Base-by-base conservation (phyloP, 2,329 filamentous ascomycete genomes). In the Raffaelea ambrosiae region DNA sequence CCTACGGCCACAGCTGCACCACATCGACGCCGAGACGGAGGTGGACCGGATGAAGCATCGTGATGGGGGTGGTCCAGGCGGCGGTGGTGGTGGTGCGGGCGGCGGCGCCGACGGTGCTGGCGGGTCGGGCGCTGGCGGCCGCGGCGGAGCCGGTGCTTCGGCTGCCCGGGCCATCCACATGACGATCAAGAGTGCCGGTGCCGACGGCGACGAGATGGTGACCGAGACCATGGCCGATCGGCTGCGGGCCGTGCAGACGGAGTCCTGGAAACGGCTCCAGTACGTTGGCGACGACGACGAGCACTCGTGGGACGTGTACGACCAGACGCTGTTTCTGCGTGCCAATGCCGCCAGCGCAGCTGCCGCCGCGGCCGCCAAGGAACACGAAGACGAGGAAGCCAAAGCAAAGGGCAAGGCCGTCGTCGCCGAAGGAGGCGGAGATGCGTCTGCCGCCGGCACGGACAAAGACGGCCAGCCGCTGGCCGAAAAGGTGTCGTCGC, bases 1-100 rank as follows among this genome's bases (percentile, higher is more conserved):
- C 61, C 81, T 98, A 60, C 86, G 90, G 4, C 89, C 93, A 0
- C 88, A 96, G 60, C 85, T 95, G 52, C 88, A 95, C 66, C 89
- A 97, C 67, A 75, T 97, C 56, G 93, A 97, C 66, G 91, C 93
- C 3, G 68, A 81, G 41, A 74, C 83, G 42, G 88, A 96, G 58
- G 76, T 87, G 48, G 80, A 85, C 33, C 77, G 77, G 40, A 39
- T 45, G 38, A 55, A 54, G 43, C 52, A 54, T 51, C 51, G 53
- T 14, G 52, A 53, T 22, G 43, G 35, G 1, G 35, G 26, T 7
- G 26, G n/a, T n/a, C n/a, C 40, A 2, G 21, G 40, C 26, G 56
- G 58, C n/a, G 61, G 66, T 14, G 59, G 63, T 13, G 26, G 26
- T 29, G 42, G 50, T 44, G 23, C 35, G 13, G 64, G 65, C 43